Percentiles rank a stretch among this genome's conserved stretches.
Evolutionary conservation across 768 basidiomycete genomes (phyloP).

Genomic region (Leccinum sublutescens): DNA sequence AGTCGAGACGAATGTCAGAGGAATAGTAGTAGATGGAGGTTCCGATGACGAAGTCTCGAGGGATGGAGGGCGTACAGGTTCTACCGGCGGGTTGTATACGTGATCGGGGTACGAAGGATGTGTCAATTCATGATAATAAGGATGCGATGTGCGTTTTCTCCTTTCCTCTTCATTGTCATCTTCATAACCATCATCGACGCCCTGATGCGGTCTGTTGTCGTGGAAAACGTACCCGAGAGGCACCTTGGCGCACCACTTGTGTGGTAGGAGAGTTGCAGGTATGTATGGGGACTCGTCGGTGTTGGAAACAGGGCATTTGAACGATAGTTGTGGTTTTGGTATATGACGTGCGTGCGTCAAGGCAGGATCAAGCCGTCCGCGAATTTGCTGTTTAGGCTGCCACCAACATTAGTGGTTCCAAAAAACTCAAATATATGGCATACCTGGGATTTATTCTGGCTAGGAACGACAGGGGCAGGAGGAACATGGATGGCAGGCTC

Average conservation of each 20-base stretch:
- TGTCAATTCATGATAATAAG: slow-evolving; percentile 83
- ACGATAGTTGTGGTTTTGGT: slow-evolving; percentile 78
- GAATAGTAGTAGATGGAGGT: slow-evolving; percentile 14
- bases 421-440: not conserved
- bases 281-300: slow-evolving; percentile 56
- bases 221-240: slow-evolving; percentile 67
- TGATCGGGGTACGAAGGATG: slow-evolving; percentile 68
- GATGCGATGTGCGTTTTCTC: slow-evolving; percentile 48
- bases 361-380: slow-evolving; percentile 53
- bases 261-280: slow-evolving; percentile 52
- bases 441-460: slow-evolving; percentile 34
- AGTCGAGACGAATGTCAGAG: slow-evolving; percentile 72
- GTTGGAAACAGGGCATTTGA: slow-evolving; percentile 62
- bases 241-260: slow-evolving; percentile 83
- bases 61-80: slow-evolving; percentile 52
- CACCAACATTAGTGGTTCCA: slow-evolving; percentile 9
- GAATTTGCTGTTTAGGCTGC: slow-evolving; percentile 34
- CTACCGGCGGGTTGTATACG: slow-evolving; percentile 53
- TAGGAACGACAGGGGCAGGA: slow-evolving; percentile 23
- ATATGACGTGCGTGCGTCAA: slow-evolving; percentile 75
- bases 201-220: slow-evolving; percentile 27
- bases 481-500: slow-evolving; percentile 62
- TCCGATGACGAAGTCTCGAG: slow-evolving; percentile 52
- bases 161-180: slow-evolving; percentile 20
- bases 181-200: slow-evolving; percentile 12